These are phyloP conservation scores for Oryza rufipogon DNA, from an alignment of 176 grass and related monocot species.

Conservation along the genomic window DNA sequence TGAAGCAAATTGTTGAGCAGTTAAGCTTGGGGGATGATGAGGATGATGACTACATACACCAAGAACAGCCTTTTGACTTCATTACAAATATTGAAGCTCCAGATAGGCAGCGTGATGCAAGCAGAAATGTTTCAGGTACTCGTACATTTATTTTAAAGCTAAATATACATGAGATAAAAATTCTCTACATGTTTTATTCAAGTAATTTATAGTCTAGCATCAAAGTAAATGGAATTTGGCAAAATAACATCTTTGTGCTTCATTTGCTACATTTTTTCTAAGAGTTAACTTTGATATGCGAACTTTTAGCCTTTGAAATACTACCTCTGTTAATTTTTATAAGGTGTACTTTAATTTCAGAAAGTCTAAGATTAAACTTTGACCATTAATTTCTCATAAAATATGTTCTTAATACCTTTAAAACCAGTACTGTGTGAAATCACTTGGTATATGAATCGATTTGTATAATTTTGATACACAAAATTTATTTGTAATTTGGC, in stretches of 20 bases:
- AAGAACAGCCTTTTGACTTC: slow-evolving; percentile 26
- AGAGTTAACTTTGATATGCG: neutral
- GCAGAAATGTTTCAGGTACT: slow-evolving; percentile 48
- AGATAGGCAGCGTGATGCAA: slow-evolving; percentile 36
- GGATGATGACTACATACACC: slow-evolving; percentile 75
- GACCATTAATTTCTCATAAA: neutral
- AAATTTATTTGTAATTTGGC: neutral
- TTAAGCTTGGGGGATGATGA: slow-evolving; percentile 85
- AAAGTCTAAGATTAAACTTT: neutral
- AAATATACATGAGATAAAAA: neutral
- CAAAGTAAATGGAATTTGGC: neutral
- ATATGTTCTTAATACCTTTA: neutral
- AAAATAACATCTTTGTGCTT: neutral
- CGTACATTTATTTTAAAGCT: slow-evolving; percentile 36
- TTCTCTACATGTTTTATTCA: neutral
- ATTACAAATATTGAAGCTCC: slow-evolving; percentile 34
- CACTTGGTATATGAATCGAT: neutral
- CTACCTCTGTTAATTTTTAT: neutral
- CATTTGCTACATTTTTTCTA: neutral
- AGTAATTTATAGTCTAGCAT: neutral
- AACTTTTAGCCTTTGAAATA: neutral
- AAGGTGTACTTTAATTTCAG: neutral
- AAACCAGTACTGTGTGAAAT: neutral
- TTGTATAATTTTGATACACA: neutral
- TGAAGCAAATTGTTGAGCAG: slow-evolving; percentile 74